Evolutionary conservation across 306 rosid genomes (phyloP), one percentile per base, ranked within the genome.

Genomic region (Malus domestica): DNA sequence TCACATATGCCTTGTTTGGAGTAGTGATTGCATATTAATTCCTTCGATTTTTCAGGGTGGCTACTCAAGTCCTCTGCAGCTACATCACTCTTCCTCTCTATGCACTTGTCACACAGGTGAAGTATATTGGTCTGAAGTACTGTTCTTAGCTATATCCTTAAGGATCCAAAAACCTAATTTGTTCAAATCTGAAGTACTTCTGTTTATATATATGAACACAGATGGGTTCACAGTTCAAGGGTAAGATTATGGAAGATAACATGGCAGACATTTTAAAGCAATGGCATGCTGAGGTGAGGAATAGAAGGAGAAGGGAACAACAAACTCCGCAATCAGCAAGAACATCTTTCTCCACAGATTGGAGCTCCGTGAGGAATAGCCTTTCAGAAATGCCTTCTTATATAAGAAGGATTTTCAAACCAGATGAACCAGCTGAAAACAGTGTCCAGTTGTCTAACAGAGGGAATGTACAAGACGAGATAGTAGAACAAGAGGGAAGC

Each of bases 201-300:
- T n/a, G 40, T 18, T 60, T 29, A 62, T 61, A 10, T 65, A 61
- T 55, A 54, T 69, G 19, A n/a, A 32, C 62, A 78, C 79, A 80
- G 85, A 84, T 84, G 88, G 85, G 85, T 4, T 84, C 85, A n/a
- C 80, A 84, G 10, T 84, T 74, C 80, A 81, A 71, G 57, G 80
- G 80, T 11, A 84, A 81, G 60, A 72, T 66, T 58, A 8, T 84
- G n/a, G 85, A 77, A 74, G 83, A 81, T 45, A 73, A 78, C 55
- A 78, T 75, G 46, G 76, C 78, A 32, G 64, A 25, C 3, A 70
- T 84, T 40, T 23, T 84, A 35, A 78, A 42, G 78, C 78, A 74
- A 15, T 84, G 87, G 83, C 79, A 78, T 29, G 58, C 52, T 46
- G 78, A 81, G 5, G 88, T 84, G n/a, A 81, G 88, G 67, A 76